These are phyloP conservation scores for Pseudogymnoascus sp. DNA, from an alignment of 2,329 filamentous ascomycete species.

Conservation along the genomic window DNA sequence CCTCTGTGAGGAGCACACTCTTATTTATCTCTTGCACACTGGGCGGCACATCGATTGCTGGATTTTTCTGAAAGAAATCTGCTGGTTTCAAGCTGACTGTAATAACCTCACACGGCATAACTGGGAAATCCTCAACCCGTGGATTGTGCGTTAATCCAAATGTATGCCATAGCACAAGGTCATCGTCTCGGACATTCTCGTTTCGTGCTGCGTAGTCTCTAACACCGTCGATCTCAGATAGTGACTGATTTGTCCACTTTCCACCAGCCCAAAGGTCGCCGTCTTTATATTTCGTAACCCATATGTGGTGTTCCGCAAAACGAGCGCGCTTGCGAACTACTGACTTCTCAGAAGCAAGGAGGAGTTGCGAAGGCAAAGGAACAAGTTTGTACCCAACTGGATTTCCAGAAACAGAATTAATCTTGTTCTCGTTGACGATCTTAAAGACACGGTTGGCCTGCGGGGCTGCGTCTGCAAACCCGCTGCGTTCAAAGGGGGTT, in stretches of 20 bases:
- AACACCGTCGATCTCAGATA: conserved; percentile 31
- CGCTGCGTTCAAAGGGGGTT: no score
- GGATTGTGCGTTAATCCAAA: conserved; percentile 90
- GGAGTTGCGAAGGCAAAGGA: conserved; percentile 68
- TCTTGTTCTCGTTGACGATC: conserved; percentile 71
- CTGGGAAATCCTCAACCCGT: conserved; percentile 79
- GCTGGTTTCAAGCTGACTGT: no score
- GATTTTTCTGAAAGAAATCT: no score
- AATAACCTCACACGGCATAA: conserved; percentile 57
- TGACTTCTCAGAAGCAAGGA: conserved; percentile 75
- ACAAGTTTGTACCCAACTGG: conserved; percentile 83
- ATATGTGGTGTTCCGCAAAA: conserved; percentile 51
- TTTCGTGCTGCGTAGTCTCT: conserved; percentile 40
- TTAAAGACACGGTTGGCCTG: conserved; percentile 33
- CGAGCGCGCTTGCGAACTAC: conserved; percentile 59
- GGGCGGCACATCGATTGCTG: no score
- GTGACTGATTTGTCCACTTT: conserved; percentile 36
- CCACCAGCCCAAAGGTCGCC: conserved; percentile 54
- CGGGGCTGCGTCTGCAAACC: no score
- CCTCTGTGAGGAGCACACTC: no score
- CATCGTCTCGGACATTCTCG: conserved; percentile 65
- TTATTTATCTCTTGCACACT: no score
- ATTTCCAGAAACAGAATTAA: conserved; percentile 56
- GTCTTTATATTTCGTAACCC: conserved; percentile 49
- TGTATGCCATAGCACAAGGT: conserved; percentile 89